Base-by-base conservation (phyloP, 192 early-diverging fungal genomes). In the Rhizoclosmatium globosum region DNA sequence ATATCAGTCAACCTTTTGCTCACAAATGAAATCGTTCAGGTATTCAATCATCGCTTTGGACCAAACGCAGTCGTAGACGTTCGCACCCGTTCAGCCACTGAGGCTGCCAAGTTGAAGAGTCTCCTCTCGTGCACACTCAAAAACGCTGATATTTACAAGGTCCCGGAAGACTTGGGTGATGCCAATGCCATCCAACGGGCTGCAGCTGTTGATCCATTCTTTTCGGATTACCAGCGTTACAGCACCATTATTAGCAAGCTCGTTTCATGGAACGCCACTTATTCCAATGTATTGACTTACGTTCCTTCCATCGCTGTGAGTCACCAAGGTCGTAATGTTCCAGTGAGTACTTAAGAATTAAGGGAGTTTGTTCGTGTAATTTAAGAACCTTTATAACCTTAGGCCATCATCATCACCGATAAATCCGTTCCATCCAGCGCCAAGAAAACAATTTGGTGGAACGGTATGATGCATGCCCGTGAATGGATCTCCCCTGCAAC, bases 401-500 rank as follows among this genome's bases (percentile, higher is more conserved):
- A 64, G 62, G 60, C 65, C 17, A 69, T 76, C 44, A 23, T 76
- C 64, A 70, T 76, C 23, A 71, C 74, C 19, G 48, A 76, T 66
- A 71, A 19, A 4, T 11, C 6, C 0, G 74, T 76, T 43, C 45
- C 74, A 13, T 15, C 23, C 38, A 38, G 31, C 21, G 44, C 17
- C 74, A 76, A 76, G 39, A 71, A 76, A 45, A 23, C 45, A 19
- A 76, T 76, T 38, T 76, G 74, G 74, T 76, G 74, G 74, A 76
- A 76, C 65, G 74, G 74, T 1, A 45, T 19, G 6, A 70, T 75
- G 45, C 87, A 88, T 47, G 86, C 87, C 13, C 87, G 87, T 13
- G 87, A 88, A 79, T 88, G 87, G 87, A 80, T 88, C 68, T 47
- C 69, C 17, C 80, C 82, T 15, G 76, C 87, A 79, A 84, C 82